Base-by-base conservation (phyloP, 352 stramenopile genomes). In the Globisporangium abappressorium region DNA sequence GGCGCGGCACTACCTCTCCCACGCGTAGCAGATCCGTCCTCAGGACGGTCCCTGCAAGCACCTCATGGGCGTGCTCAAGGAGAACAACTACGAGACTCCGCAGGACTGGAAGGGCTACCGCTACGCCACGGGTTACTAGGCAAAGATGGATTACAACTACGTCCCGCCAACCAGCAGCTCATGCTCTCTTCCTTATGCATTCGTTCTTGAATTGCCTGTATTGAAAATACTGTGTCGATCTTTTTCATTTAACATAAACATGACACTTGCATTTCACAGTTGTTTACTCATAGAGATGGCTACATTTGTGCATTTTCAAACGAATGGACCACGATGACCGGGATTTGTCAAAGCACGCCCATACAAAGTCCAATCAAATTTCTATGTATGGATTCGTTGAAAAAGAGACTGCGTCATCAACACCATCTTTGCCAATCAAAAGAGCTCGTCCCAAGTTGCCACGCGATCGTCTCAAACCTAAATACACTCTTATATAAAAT, bases 31-130 rank as follows among this genome's bases (percentile, higher is more conserved):
- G 71, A 86, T 92, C 36, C 84, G 85, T 24, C 84, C 85, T 2
- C 75, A 79, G n/a, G 94, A 99, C 75, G 94, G 95, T 1, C 92
- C 96, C 3, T 96, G 82, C 72, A 91, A 95, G 70, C 81, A 90
- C 49, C 80, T 99, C 26, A 96, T 98, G 75, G 73, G 65, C 26
- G 97, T 91, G 64, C 97, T 99, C 64, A 85, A 96, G 70, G 77
- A 85, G 8, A 71, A 79, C 64, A 88, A 94, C 65, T 93, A 89
- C 28, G 78, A 90, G 56, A 86, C 94, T n/a, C 95, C 95, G n/a
- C 47, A 74, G 22, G 84, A 97, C 71, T 98, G 95, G 95, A 89
- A 93, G 57, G 93, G 90, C 66, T 97, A 97, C 65, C 89, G 90
- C 63, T 89, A 86, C 72, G 79, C 98, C n/a, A 75, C 75, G n/a